These are phyloP conservation scores for Dicorynia guianensis DNA, from an alignment of 306 rosid species.

Conservation along the genomic window DNA sequence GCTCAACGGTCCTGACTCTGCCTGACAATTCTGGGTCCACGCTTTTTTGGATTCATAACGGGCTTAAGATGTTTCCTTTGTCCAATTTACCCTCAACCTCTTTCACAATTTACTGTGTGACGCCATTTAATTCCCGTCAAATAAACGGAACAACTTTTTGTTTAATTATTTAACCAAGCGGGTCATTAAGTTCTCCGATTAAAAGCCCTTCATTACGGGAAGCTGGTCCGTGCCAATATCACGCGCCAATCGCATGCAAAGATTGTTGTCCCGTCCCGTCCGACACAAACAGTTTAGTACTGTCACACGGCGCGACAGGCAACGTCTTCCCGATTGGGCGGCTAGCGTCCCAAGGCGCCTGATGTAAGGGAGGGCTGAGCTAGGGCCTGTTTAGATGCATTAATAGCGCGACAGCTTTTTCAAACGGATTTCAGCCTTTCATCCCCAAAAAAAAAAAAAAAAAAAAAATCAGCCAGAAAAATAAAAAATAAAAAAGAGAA, in stretches of 20 bases:
- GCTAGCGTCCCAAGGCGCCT: no score
- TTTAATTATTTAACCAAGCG: background rate
- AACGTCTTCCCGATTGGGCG: conserved; percentile 44
- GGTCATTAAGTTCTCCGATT: background rate
- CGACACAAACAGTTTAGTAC: background rate
- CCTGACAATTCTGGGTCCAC: conserved; percentile 44
- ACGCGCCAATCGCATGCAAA: conserved; percentile 40
- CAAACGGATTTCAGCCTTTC: no score
- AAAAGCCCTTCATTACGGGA: background rate
- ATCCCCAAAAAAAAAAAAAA: no score
- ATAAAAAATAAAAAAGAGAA: no score
- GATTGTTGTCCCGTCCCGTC: conserved; percentile 34
- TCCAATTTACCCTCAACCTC: conserved; percentile 27
- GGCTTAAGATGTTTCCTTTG: background rate
- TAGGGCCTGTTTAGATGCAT: no score
- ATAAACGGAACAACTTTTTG: no score
- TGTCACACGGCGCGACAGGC: conserved; percentile 7
- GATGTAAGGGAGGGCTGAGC: no score
- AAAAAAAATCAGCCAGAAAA: no score
- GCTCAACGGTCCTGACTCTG: conserved; percentile 50
- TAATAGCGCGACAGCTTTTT: no score
- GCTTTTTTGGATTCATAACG: conserved; percentile 15
- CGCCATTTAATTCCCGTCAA: no score
- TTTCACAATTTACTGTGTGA: background rate
- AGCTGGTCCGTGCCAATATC: background rate